Evolutionary conservation across 202 grass and related monocot species (phyloP).

Genomic region (Hordeum pubiflorum): DNA sequence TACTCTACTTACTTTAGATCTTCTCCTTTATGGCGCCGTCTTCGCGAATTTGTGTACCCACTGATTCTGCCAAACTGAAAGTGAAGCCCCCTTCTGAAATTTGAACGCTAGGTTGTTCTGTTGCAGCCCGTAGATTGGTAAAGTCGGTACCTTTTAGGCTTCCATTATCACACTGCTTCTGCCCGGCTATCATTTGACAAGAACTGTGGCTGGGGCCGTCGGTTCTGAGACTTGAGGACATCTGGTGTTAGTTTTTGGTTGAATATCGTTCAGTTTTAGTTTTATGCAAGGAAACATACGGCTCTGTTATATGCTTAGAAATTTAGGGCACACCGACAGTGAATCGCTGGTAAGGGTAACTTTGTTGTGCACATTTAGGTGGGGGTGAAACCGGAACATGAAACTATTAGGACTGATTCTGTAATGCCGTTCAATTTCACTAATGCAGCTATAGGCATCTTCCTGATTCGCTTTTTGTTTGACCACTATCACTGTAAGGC

Average conservation of each 20-base stretch:
- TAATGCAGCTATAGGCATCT: not conserved
- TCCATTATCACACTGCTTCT: not conserved
- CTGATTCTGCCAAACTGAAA: slow-evolving; percentile 1
- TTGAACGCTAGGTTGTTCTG: slow-evolving; percentile 6
- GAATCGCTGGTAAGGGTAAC: not conserved
- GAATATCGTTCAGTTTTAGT: not conserved
- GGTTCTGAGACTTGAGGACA: not conserved
- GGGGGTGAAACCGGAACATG: slow-evolving; percentile 1
- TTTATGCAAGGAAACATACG: not conserved
- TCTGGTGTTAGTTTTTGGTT: not conserved
- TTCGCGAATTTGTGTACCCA: not conserved
- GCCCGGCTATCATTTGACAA: not conserved
- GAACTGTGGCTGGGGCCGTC: not conserved
- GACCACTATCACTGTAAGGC: not conserved
- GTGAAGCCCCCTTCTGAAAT: not conserved
- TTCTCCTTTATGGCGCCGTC: not conserved
- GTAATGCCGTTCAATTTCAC: not conserved
- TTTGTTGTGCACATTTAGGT: not conserved
- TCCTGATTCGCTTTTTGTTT: not conserved
- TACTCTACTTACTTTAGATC: not conserved
- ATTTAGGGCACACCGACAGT: not conserved
- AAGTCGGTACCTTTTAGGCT: not conserved
- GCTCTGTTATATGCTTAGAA: not conserved
- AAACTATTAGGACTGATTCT: not conserved
- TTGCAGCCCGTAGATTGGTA: not conserved